phyloP scores from a whole-genome alignment of 148 eudicot species.

The Rhododendron williamsianum region DNA sequence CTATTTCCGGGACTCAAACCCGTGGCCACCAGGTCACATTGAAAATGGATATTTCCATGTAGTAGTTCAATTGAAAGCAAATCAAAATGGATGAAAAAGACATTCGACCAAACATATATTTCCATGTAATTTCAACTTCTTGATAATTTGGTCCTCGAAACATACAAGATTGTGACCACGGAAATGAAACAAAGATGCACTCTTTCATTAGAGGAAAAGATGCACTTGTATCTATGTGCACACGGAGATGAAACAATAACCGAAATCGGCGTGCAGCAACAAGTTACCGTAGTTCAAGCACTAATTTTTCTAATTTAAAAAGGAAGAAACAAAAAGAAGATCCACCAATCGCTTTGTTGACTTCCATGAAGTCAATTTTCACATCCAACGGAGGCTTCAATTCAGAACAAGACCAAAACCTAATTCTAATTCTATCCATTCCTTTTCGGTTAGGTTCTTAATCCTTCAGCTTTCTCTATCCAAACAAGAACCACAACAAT shows the following conservation, averaged over 20 bases:
- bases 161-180: neutral
- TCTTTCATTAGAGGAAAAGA: neutral
- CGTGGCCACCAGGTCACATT: neutral
- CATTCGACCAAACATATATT: neutral
- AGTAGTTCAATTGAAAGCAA: neutral
- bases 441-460: neutral
- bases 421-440: neutral
- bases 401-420: neutral
- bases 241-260: neutral
- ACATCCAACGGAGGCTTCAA: neutral
- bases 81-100: neutral
- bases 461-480: neutral
- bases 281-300: neutral
- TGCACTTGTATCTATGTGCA: neutral
- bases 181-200: neutral
- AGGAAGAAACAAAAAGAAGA: neutral
- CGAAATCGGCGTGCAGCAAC: neutral
- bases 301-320: neutral
- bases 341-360: neutral
- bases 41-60: neutral
- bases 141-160: neutral
- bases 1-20: neutral
- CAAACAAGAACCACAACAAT: constrained; percentile 1
- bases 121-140: neutral
- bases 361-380: neutral